Evolutionary conservation across 257 asterid genomes (phyloP).

Genomic region (Solanum neorickii): DNA sequence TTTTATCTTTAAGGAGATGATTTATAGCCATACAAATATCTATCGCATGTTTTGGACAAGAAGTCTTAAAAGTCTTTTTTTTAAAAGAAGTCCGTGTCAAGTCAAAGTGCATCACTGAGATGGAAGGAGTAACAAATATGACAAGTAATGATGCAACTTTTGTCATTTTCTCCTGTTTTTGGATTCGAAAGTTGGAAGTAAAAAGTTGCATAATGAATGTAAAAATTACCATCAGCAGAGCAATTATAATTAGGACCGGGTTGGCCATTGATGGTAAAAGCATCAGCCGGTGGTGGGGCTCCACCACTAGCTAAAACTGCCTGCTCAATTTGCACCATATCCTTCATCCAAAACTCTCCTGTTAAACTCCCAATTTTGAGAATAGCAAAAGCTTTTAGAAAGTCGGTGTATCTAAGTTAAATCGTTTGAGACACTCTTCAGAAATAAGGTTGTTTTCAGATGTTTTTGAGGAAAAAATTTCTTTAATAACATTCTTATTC

Average conservation of each 20-base stretch:
- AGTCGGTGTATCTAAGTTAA: not conserved
- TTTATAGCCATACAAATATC: not conserved
- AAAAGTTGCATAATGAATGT: not conserved
- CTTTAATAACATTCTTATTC: not conserved
- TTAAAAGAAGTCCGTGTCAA: not conserved
- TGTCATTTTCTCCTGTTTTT: not conserved
- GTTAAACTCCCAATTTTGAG: not conserved
- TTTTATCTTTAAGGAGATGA: not conserved
- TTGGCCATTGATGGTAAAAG: conserved; percentile 59
- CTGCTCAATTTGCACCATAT: conserved; percentile 30
- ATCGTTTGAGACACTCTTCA: not conserved
- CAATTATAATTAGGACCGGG: conserved; percentile 66
- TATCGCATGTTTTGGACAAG: not conserved
- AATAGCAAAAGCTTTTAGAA: not conserved
- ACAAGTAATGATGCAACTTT: not conserved
- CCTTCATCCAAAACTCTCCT: conserved; percentile 59
- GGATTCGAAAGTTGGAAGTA: not conserved
- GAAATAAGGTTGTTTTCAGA: not conserved
- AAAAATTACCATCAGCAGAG: conserved; percentile 34
- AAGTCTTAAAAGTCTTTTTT: not conserved
- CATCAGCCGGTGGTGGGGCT: conserved; percentile 37
- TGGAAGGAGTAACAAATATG: not conserved
- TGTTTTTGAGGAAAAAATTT: not conserved
- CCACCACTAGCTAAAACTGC: conserved; percentile 43
- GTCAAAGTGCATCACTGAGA: not conserved